Evolutionary conservation across 805 yeast species (phyloP), one percentile per base, ranked within the genome.

Genomic region (Candida argentea): DNA sequence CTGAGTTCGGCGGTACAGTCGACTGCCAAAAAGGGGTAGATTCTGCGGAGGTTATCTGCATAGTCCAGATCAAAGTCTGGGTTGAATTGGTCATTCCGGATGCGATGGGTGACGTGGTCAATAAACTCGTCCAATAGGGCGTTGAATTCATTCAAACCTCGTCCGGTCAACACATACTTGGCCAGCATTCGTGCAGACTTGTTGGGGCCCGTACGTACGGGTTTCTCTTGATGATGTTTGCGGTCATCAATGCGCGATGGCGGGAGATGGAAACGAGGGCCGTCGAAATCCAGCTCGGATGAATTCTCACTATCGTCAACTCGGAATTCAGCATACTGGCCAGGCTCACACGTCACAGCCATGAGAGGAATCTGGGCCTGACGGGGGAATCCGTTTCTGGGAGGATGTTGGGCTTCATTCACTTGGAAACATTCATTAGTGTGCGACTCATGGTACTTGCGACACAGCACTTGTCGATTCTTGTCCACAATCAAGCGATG

Each of bases 81-180:
- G 26, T 34, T 38, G 32, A 48, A 44, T 20, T 43, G 47, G 31
- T 54, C 60, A 18, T 39, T 29, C 22, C 50, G 56, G 24, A 55
- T 50, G 27, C 52, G 45, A 5, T 40, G 41, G 29, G 42, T 43
- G 33, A 65, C 44, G 33, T 57, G 69, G 4, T 34, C 29, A 37
- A 65, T 70, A 42, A 67, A 67, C 38, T 69, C 75, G 9, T 57
- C 55, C 14, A 70, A 65, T 23, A 57, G 46, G 3, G 32, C 18
- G 31, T 65, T 63, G 66, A 75, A 68, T 38, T 73, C 81, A 39
- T 64, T 67, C 28, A 73, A 40, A 6, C 70, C 55, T 30, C 63
- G 61, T 7, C 76, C 77, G 19, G 67, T 40, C 23, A 46, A 50
- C 8, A 47, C 35, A 37, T 44, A 39, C 24, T 52, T 51, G n/a